Base-by-base conservation (phyloP, 768 basidiomycete species). In the Podaxis sp. region DNA sequence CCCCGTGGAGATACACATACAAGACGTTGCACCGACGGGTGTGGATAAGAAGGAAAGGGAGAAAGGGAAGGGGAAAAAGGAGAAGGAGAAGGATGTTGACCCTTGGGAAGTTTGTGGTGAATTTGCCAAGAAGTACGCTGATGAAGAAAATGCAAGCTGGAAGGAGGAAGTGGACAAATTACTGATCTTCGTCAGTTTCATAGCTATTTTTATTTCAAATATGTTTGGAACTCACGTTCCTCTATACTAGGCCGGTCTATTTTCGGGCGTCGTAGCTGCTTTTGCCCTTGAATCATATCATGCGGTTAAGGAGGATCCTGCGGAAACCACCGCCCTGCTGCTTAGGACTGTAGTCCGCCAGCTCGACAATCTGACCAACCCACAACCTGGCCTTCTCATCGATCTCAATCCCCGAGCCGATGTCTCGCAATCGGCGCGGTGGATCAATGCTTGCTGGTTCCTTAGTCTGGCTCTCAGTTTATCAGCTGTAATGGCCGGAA, bases 221-320 rank as follows among this genome's bases (percentile, higher is more conserved):
- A 20, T 5, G 6, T 13, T 40, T 24, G 13, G 15, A 54, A 33
- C 33, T n/a, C 2, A 17, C 33, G n/a, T 36, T 20, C 13, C 4
- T 11, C 33, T 3, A 44, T 2, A 22, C 22, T 26, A 70, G 71
- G 69, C 69, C 15, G 68, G 66, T 22, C 64, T 72, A 22, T 72
- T 70, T 56, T 69, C 71, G 6, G 71, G 66, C 26, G 65, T 68
- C 24, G 71, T 70, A 4, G 67, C 67, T 4, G 69, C 71, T 1
- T 73, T 73, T 48, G 65, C 67, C 22, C 60, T 72, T 22, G 67
- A 70, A 49, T 69, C 70, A 2, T 70, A 66, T 54, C 58, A 65
- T 8, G 60, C 60, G 62, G 66, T 73, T 6, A 60, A 68, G 26
- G 56, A 66, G 38, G 65, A 70, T 55, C 65, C 68, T 1, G 59